These are phyloP conservation scores for Symbiodinium pilosum DNA, from an alignment of 73 alveolate species.

Conservation along the genomic window DNA sequence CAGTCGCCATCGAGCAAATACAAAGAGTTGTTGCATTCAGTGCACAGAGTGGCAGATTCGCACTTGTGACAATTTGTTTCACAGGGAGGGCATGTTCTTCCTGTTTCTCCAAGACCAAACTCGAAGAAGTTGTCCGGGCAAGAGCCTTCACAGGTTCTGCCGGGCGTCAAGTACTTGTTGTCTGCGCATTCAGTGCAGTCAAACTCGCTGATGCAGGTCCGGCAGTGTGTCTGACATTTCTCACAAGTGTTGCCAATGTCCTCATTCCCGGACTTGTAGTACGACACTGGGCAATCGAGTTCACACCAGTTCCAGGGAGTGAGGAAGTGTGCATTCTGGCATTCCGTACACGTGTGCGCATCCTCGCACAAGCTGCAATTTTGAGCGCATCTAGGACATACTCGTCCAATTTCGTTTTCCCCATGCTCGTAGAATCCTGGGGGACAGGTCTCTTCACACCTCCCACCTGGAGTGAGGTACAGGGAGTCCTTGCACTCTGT, in stretches of 20 bases:
- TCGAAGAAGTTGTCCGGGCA: constrained; percentile 23
- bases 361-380: constrained; percentile 17
- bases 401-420: background rate
- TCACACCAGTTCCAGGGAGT: constrained; percentile 35
- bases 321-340: background rate
- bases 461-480: background rate
- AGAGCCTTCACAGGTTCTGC: background rate
- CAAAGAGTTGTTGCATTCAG: constrained; percentile 9
- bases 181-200: constrained; percentile 12
- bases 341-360: background rate
- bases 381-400: background rate
- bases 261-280: constrained; percentile 4
- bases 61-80: constrained; percentile 14
- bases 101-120: background rate
- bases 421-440: background rate
- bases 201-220: background rate
- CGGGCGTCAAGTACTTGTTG: constrained; percentile 13
- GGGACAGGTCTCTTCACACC: constrained; percentile 3
- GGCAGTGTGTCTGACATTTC: background rate
- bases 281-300: background rate
- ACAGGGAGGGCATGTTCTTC: constrained; percentile 18
- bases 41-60: constrained; percentile 31
- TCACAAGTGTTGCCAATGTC: constrained; percentile 8
- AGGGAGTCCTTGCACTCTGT: constrained; percentile 6
- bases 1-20: constrained; percentile 1